Base-by-base conservation (phyloP, 192 early-diverging fungal genomes). In the Thamnidium elegans region DNA sequence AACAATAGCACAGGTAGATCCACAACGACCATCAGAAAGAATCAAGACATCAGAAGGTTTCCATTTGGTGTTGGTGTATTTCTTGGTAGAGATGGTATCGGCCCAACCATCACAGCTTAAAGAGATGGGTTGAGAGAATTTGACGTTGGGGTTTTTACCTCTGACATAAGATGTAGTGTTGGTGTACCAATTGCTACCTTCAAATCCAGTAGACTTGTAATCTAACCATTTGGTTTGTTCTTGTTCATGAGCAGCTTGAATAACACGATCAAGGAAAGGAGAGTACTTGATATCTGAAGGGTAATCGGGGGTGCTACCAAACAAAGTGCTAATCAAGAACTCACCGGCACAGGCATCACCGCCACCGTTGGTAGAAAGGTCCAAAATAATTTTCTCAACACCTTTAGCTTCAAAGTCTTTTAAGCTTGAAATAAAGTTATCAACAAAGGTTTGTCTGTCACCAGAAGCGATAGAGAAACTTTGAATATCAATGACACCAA, bases 331-430 rank as follows among this genome's bases (percentile, higher is more conserved):
- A 56, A 73, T 73, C 21, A 73, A 46, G 43, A 68, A 73, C 60
- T 73, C 71, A 54, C 71, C 71, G 34, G 71, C 71, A 60, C 71
- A 73, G 0, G 71, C 71, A 48, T 73, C 71, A 48, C 71, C 71
- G 17, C 71, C 71, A 39, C 71, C 71, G 23, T 73, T 73, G n/a
- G 60, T 48, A 15, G 71, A 73, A 20, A 73, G 62, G 47, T 73
- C 58, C n/a, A 73, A 31, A 51, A 73, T 73, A 15, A 73, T 68
- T 43, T 73, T 73, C 8, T 68, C 61, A 26, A 73, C 53, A 20
- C 63, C 63, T 14, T 73, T 54, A 15, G 47, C 30, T 31, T 64
- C 62, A 46, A 73, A 73, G 4, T 58, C 51, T 30, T 68, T 43
- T 10, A 73, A 62, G 14, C 71, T 66, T 0, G 30, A 17, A 19